Evolutionary conservation across 2,329 filamentous ascomycete species (phyloP).

Genomic region (Alternaria panax): DNA sequence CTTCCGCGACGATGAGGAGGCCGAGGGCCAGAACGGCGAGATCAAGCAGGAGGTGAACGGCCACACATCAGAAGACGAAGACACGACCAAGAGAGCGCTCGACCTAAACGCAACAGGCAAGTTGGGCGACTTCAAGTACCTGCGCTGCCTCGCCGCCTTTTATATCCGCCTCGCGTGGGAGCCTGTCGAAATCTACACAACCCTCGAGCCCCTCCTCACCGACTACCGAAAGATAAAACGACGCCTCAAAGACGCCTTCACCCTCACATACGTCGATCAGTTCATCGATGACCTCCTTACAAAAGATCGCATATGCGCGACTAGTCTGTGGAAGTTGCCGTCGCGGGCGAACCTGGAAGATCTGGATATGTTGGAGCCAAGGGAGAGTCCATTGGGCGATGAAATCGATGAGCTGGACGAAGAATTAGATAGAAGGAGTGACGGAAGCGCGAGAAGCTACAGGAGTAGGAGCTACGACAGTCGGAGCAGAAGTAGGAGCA

Average conservation of each 20-base stretch:
- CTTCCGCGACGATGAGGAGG: conserved; percentile 52
- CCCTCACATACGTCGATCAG: conserved; percentile 83
- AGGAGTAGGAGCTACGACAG: conserved; percentile 19
- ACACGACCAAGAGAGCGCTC: conserved; percentile 18
- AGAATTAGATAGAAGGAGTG: conserved; percentile 21
- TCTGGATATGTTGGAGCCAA: conserved; percentile 82
- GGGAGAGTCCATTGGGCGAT: conserved; percentile 82
- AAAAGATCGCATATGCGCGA: conserved; percentile 89
- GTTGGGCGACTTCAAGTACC: conserved; percentile 69
- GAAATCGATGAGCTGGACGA: conserved; percentile 66
- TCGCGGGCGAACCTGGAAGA: conserved; percentile 85
- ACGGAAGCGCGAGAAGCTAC: conserved; percentile 23
- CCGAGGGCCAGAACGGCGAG: conserved; percentile 17
- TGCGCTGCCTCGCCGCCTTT: conserved; percentile 87
- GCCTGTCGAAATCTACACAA: conserved; percentile 78
- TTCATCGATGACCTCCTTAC: conserved; percentile 92
- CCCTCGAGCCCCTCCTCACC: conserved; percentile 81
- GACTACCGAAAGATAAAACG: conserved; percentile 85
- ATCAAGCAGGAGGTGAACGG: conserved; percentile 48
- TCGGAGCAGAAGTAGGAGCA: conserved; percentile 20
- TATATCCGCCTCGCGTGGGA: conserved; percentile 90
- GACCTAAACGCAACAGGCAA: conserved; percentile 41
- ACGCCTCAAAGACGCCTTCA: conserved; percentile 75
- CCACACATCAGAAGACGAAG: conserved; percentile 3
- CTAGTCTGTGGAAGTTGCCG: conserved; percentile 90